Base-by-base conservation (phyloP, 352 stramenopile genomes). In the Globisporangium heterothallicum region DNA sequence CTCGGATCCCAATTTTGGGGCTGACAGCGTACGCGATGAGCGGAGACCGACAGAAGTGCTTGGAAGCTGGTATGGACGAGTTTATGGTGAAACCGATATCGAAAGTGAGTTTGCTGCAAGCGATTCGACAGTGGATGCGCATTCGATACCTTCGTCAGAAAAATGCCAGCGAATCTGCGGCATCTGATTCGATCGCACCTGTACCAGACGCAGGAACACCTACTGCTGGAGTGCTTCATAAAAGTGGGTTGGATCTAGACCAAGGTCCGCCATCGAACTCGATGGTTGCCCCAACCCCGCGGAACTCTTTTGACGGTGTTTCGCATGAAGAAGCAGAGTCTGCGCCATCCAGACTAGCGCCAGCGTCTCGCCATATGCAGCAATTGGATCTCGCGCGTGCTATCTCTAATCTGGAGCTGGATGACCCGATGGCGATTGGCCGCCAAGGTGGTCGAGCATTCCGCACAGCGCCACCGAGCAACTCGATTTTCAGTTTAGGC, bases 31-130 rank as follows among this genome's bases (percentile, higher is more conserved):
- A 86, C 41, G 78, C 78, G 4, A 88, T 88, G 78, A 86, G 70
- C 52, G 78, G 74, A 25, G 78, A 88, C 49, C 67, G 78, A n/a
- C 70, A 88, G 43, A 88, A 88, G 53, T 88, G 78, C 18, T 48
- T 88, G 29, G 65, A 66, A 16, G 64, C 68, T 32, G 78, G 78
- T 14, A 88, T 88, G 78, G 76, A 88, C 48, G 78, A 88, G 55
- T 88, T 88, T 52, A 85, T 88, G 65, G 78, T 86, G 6, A 88
- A 88, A 34, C 78, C 78, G 14, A 88, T 88, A 51, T 82, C 77
- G 26, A 88, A 88, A 47, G 64, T 64, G 27, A 82, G 66, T 41
- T 61, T 88, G 43, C 61, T 74, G 0, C 81, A 88, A 45, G 69
- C 72, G 0, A 86, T 88, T 47, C 57, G 72, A 7, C 74, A 86